Percentiles rank a stretch among this genome's conserved stretches.
These are phyloP conservation scores for Dalbergia cochinchinensis DNA, from an alignment of 306 rosid species.

Conservation along the genomic window DNA sequence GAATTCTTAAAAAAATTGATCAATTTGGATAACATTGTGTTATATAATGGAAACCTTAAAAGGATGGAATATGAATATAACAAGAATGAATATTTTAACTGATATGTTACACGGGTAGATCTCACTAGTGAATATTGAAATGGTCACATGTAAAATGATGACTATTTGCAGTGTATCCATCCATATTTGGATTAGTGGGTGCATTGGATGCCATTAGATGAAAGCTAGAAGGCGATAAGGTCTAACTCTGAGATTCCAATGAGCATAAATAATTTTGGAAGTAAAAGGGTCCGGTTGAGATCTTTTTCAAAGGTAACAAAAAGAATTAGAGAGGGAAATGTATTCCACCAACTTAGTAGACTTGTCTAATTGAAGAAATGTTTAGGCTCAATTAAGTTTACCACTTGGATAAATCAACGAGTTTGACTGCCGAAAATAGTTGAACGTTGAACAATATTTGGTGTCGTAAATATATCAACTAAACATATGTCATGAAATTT, in stretches of 20 bases:
- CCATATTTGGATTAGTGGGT: constrained; percentile 7
- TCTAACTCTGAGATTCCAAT: not conserved
- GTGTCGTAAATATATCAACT: not conserved
- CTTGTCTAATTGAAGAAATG: not conserved
- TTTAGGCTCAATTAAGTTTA: not conserved
- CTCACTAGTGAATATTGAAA: not conserved
- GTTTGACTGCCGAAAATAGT: constrained; percentile 16
- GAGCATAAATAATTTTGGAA: not conserved
- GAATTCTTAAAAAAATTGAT: no score
- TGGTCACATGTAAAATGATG: constrained; percentile 25
- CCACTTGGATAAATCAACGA: not conserved
- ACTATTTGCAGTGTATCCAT: not conserved
- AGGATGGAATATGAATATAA: no score
- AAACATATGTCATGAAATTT: not conserved
- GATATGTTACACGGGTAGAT: not conserved
- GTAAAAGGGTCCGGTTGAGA: not conserved
- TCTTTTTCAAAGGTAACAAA: not conserved
- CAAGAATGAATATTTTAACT: no score
- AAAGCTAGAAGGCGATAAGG: constrained; percentile 1
- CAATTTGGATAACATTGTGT: no score
- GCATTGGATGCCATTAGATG: not conserved
- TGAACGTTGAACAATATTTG: not conserved
- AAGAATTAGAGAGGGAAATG: not conserved
- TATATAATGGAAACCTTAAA: no score
- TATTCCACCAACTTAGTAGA: not conserved